These are phyloP conservation scores for Candida lessepsii DNA, from an alignment of 805 yeast species.

Conservation along the genomic window DNA sequence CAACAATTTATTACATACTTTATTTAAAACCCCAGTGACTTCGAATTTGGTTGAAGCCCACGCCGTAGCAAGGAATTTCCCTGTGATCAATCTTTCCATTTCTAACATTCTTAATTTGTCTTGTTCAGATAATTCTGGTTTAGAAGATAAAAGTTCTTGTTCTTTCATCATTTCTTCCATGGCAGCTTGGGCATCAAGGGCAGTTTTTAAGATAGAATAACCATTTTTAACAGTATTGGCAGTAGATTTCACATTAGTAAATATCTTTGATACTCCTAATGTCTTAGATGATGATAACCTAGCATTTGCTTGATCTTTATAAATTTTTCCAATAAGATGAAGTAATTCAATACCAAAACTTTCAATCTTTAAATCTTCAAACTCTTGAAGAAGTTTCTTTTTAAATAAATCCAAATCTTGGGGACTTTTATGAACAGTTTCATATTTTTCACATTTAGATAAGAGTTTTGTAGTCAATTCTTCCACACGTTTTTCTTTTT, in stretches of 20 bases:
- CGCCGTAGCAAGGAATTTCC: slow-evolving; percentile 88
- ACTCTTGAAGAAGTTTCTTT: slow-evolving; percentile 55
- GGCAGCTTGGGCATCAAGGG: slow-evolving; percentile 81
- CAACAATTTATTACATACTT: slow-evolving; percentile 51
- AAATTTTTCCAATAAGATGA: slow-evolving; percentile 78
- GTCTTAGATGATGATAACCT: slow-evolving; percentile 74
- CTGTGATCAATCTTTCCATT: slow-evolving; percentile 77
- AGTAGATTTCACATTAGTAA: slow-evolving; percentile 78
- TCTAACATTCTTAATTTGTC: slow-evolving; percentile 51
- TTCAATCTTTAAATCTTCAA: slow-evolving; percentile 85
- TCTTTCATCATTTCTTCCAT: slow-evolving; percentile 67
- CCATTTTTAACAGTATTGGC: slow-evolving; percentile 83
- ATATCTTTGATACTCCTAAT: slow-evolving; percentile 82
- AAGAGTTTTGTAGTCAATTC: slow-evolving; percentile 52
- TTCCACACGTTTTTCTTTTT: slow-evolving; percentile 47
- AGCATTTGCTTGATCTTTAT: slow-evolving; percentile 71
- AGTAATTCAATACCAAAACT: slow-evolving; percentile 90
- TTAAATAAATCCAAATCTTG: slow-evolving; percentile 60
- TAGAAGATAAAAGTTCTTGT: slow-evolving; percentile 48
- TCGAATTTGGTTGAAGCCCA: slow-evolving; percentile 95
- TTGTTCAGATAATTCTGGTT: slow-evolving; percentile 34
- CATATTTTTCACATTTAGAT: slow-evolving; percentile 45
- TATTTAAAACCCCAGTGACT: slow-evolving; percentile 80
- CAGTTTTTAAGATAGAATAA: slow-evolving; percentile 75
- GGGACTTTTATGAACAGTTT: slow-evolving; percentile 59